Conservation (phyloP, 768 basidiomycete species). For the Multifurca ochricompacta region DNA sequence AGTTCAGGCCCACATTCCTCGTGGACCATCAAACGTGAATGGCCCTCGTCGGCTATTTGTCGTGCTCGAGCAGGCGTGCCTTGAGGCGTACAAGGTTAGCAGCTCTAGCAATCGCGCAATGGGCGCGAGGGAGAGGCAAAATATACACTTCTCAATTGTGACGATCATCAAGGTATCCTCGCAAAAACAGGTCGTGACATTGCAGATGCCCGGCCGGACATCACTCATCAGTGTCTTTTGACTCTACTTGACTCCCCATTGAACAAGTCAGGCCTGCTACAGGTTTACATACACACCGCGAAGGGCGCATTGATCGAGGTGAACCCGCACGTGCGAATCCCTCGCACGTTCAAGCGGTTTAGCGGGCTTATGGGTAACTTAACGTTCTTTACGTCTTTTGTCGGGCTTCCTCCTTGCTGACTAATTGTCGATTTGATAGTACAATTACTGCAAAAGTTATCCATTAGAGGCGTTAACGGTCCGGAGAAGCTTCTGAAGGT, state of each 20-base stretch:
- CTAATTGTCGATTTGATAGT: slow-evolving; percentile 39
- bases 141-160: slow-evolving; percentile 95
- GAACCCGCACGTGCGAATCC: slow-evolving; percentile 95
- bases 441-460: slow-evolving; percentile 93
- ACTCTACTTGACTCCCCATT: slow-evolving; percentile 95
- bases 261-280: slow-evolving; percentile 93
- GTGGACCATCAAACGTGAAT: slow-evolving; percentile 38
- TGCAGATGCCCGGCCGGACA: slow-evolving; percentile 97
- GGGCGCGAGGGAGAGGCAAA: slow-evolving; percentile 72
- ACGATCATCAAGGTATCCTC: slow-evolving; percentile 97
- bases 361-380: slow-evolving; percentile 91
- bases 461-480: slow-evolving; percentile 92
- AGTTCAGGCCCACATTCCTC: slow-evolving; percentile 70
- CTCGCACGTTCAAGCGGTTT: slow-evolving; percentile 97
- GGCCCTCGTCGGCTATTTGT: slow-evolving; percentile 74
- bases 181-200: slow-evolving; percentile 98
- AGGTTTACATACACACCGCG: slow-evolving; percentile 97
- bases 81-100: slow-evolving; percentile 89
- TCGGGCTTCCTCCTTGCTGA: neutral
- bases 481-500: slow-evolving; percentile 96
- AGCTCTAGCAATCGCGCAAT: slow-evolving; percentile 46
- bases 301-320: slow-evolving; percentile 96
- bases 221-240: slow-evolving; percentile 97
- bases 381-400: neutral
- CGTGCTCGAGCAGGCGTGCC: slow-evolving; percentile 86